phyloP scores from a whole-genome alignment of 2,329 filamentous ascomycete species.

The Cladophialophora immunda region DNA sequence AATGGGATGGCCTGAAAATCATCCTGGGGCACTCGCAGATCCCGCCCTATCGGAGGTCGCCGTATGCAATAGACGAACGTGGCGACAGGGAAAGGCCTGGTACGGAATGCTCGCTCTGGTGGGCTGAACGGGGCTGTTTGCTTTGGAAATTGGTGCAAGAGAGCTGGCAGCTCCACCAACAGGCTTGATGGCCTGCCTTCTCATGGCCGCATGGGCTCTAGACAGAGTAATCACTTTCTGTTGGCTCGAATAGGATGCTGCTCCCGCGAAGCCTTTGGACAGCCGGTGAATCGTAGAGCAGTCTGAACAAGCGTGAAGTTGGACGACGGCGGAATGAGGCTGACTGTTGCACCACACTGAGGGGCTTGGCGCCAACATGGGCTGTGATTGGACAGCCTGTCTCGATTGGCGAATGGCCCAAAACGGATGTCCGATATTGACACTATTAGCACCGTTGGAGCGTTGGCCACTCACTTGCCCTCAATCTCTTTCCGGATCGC shows the following conservation, averaged over 20 bases:
- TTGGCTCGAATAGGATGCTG: background rate
- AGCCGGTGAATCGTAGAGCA: no score
- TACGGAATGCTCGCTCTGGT: background rate
- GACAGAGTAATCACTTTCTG: background rate
- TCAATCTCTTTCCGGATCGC: background rate
- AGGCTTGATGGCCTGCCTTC: background rate
- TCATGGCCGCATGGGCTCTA: background rate
- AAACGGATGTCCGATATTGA: constrained; percentile 22
- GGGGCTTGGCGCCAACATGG: constrained; percentile 9
- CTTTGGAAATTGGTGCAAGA: background rate
- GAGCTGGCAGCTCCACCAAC: background rate
- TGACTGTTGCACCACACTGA: background rate
- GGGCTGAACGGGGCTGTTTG: background rate
- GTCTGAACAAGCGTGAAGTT: background rate
- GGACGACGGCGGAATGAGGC: background rate
- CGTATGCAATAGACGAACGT: constrained; percentile 11
- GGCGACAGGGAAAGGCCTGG: constrained; percentile 5
- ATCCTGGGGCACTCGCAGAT: constrained; percentile 19
- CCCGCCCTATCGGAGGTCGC: constrained; percentile 2
- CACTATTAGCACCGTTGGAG: constrained; percentile 1
- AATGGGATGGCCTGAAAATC: constrained; percentile 13
- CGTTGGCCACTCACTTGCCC: constrained; percentile 11
- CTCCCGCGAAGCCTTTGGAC: background rate
- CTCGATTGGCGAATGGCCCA: constrained; percentile 9
- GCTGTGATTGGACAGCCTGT: constrained; percentile 21